Evolutionary conservation across 345 rosid species (phyloP), one percentile per base, ranked within the genome.

Genomic region (Trapa incisa): DNA sequence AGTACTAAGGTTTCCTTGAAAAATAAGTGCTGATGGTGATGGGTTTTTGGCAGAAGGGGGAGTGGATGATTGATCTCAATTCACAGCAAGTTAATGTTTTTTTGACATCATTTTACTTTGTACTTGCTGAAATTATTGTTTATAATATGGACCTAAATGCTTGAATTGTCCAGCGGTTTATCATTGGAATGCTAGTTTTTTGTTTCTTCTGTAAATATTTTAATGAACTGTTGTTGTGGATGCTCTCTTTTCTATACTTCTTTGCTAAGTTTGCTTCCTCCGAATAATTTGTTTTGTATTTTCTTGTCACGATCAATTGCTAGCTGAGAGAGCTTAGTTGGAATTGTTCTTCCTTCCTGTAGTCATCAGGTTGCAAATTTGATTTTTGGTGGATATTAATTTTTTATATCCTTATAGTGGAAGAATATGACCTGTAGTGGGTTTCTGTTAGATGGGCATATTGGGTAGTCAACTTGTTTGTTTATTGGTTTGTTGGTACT

Each of bases 401-500:
- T 32, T 72, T 65, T 1, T 37, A 41, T 45, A 47, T 61, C 54
- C 67, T 75, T 76, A 66, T 76, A 60, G 66, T 68, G 52, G 65
- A 67, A 71, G 67, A 67, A 69, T 71, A 60, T 56, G 6, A 9
- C 71, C 41, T 45, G 42, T 72, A 39, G 60, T 35, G 67, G 54
- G 70, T 67, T 32, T 13, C n/a, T 61, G 66, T 56, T 42, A 48
- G 67, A 14, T 41, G 62, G 72, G 66, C 63, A 65, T 54, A 72
- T 32, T 50, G 67, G 57, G 73, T 16, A 65, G 22, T 66, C 60
- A 16, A 52, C 61, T 45, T 77, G 33, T 67, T 73, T 69, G 61
- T 70, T 79, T 68, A 42, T 72, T 64, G 54, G 32, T 63, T 53
- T 66, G 65, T 68, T 71, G 70, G 80, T 79, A 72, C 65, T 73